These are phyloP conservation scores for Euphorbia tirucalli DNA, from an alignment of 345 rosid species.

Conservation along the genomic window DNA sequence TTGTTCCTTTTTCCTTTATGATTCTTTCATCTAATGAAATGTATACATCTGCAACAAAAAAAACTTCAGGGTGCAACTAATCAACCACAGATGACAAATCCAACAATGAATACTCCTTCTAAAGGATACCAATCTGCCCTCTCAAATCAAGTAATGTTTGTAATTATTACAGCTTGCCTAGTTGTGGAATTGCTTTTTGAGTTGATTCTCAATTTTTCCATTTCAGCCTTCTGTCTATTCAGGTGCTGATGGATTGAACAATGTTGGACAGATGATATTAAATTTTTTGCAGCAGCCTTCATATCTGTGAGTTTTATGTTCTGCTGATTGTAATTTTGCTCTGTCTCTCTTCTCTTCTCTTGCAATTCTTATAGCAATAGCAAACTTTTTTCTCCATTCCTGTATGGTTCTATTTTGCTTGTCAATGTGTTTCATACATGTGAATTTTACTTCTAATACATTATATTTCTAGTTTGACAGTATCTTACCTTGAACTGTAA, in stretches of 20 bases:
- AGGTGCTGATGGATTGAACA: constrained; percentile 38
- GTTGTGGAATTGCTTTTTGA: neutral
- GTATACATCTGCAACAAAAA: constrained; percentile 9
- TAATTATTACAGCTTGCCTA: neutral
- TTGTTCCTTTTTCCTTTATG: constrained; percentile 12
- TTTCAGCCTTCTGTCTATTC: constrained; percentile 46
- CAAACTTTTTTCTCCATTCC: neutral
- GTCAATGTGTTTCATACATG: neutral
- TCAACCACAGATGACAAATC: constrained; percentile 57
- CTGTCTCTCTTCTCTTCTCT: neutral
- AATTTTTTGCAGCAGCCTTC: constrained; percentile 56
- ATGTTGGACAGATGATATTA: constrained; percentile 44
- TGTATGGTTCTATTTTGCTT: neutral
- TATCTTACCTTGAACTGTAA: neutral
- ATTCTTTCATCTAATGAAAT: constrained; percentile 4
- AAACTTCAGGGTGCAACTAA: constrained; percentile 42
- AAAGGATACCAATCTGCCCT: constrained; percentile 47
- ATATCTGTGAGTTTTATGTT: constrained; percentile 55
- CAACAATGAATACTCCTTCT: constrained; percentile 38
- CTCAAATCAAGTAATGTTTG: constrained; percentile 52
- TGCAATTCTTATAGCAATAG: neutral
- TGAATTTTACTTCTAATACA: neutral
- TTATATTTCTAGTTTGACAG: neutral
- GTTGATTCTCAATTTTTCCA: constrained; percentile 1
- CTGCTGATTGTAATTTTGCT: neutral